Percentiles rank a stretch among this genome's conserved stretches.
Evolutionary conservation across 257 asterid genomes (phyloP).

Genomic region (Solanum corneliomulleri): DNA sequence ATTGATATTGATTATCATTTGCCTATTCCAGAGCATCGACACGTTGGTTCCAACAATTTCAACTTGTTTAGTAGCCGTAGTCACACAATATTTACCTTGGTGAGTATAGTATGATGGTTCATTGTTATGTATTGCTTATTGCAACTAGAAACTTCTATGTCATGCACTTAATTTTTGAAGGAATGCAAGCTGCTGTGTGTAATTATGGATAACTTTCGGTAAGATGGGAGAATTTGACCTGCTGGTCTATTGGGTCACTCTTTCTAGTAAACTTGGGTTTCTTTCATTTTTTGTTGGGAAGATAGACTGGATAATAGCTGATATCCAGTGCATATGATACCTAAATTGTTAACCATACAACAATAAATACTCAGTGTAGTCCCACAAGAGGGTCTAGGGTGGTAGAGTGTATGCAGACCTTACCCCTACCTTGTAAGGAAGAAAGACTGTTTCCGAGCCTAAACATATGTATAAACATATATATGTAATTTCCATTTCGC

Average conservation of each 20-base stretch:
- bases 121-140: not conserved
- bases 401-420: not conserved
- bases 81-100: slow-evolving; percentile 97
- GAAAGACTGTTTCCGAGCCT: not conserved
- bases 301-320: not conserved
- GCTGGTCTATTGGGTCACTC: not conserved
- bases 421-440: not conserved
- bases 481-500: not conserved
- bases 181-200: not conserved
- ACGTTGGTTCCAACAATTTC: slow-evolving; percentile 96
- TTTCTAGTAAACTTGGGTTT: not conserved
- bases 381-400: not conserved
- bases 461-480: not conserved
- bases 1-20: slow-evolving; percentile 2
- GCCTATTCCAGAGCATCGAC: slow-evolving; percentile 87
- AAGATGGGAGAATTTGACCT: not conserved
- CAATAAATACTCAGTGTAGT: not conserved
- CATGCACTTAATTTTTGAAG: not conserved
- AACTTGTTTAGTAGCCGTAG: slow-evolving; percentile 99
- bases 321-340: not conserved
- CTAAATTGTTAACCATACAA: not conserved
- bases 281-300: not conserved
- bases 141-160: not conserved
- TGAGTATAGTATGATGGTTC: slow-evolving; percentile 20
- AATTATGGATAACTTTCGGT: not conserved